phyloP scores from a whole-genome alignment of 108 stramenopile species.

The Schizochytrium sp. region DNA sequence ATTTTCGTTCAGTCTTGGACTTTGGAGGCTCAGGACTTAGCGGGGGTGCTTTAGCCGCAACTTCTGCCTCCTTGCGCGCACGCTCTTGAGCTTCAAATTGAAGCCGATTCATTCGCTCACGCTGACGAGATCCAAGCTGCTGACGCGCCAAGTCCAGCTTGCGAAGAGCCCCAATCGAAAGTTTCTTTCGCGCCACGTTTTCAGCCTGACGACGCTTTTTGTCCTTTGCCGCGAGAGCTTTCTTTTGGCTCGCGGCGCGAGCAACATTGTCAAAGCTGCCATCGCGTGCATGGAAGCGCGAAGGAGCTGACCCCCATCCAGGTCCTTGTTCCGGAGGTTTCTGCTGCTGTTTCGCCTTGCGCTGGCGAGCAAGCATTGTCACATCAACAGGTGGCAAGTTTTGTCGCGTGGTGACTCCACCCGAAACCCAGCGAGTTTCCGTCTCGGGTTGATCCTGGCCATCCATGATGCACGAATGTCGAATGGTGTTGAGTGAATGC shows the following conservation, averaged over 20 bases:
- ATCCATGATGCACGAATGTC: constrained; percentile 36
- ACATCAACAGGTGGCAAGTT: background rate
- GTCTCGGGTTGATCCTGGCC: constrained; percentile 17
- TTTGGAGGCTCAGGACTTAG: too few species aligned
- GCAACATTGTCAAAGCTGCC: background rate
- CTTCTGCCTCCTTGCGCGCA: background rate
- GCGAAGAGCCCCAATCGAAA: background rate
- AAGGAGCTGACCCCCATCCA: background rate
- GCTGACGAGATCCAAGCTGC: background rate
- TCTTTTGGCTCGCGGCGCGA: background rate
- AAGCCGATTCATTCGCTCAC: background rate
- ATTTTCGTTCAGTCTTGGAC: too few species aligned
- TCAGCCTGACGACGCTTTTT: background rate
- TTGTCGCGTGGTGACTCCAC: background rate
- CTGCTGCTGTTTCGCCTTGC: background rate
- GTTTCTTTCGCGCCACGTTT: background rate
- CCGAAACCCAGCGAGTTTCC: background rate
- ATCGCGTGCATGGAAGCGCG: background rate
- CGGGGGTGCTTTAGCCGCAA: too few species aligned
- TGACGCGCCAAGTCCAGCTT: background rate
- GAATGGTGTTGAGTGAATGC: constrained; percentile 33
- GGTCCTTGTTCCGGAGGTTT: background rate
- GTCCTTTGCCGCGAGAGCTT: background rate
- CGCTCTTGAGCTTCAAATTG: background rate
- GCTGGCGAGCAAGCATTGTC: background rate